These are phyloP conservation scores for Botrytis fabae DNA, from an alignment of 2,329 filamentous ascomycete species.

Conservation along the genomic window DNA sequence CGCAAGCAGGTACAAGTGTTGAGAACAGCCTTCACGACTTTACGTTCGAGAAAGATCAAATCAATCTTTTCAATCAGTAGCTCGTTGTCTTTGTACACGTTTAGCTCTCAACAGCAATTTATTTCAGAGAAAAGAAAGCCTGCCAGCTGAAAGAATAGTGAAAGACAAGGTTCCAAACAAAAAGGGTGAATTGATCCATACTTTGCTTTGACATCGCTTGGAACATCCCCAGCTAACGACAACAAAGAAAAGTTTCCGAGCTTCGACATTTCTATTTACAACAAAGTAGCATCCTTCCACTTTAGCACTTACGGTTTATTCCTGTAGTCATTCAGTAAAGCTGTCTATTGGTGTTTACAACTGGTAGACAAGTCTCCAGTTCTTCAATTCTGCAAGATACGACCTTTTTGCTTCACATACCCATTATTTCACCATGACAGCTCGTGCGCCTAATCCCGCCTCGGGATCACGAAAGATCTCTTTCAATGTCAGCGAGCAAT, in stretches of 20 bases:
- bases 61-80: not conserved
- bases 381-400: constrained; percentile 9
- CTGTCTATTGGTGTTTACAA: not conserved
- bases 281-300: constrained; percentile 1
- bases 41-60: not conserved
- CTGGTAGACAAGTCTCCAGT: constrained; percentile 14
- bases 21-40: constrained; percentile 6
- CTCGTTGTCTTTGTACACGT: not conserved
- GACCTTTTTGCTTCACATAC: constrained; percentile 1
- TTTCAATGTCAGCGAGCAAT: constrained; percentile 99
- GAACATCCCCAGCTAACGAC: constrained; percentile 9
- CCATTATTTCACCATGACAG: constrained; percentile 40
- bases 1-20: constrained; percentile 25
- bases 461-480: constrained; percentile 87
- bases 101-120: not conserved
- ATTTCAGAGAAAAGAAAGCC: not conserved
- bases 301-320: not conserved
- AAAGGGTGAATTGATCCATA: constrained; percentile 9
- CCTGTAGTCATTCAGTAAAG: constrained; percentile 8
- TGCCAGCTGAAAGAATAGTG: constrained; percentile 6
- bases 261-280: constrained; percentile 10
- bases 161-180: constrained; percentile 2
- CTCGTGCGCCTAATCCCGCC: constrained; percentile 51
- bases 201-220: constrained; percentile 23
- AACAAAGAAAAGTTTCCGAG: constrained; percentile 21